Evolutionary conservation across 306 rosid genomes (phyloP).

Genomic region (Calophaca sinica): DNA sequence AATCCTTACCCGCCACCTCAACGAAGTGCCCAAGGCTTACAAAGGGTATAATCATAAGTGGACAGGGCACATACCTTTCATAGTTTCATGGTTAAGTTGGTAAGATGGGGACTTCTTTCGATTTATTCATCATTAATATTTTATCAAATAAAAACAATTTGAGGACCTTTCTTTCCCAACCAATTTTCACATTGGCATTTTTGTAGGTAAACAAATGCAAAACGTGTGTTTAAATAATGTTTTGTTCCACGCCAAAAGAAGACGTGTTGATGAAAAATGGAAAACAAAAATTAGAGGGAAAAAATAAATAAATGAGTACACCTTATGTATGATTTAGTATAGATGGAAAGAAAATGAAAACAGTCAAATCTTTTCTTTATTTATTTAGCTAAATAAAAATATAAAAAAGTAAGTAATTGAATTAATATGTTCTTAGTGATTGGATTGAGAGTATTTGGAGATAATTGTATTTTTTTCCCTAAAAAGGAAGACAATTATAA

Average conservation of each 20-base stretch:
- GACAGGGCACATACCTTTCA: constrained; percentile 4
- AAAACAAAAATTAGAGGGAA: neutral
- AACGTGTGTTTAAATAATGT: no score
- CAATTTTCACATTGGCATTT: neutral
- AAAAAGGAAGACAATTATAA: neutral
- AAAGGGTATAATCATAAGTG: neutral
- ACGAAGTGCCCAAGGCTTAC: neutral
- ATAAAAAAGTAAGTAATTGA: no score
- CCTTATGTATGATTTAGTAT: no score
- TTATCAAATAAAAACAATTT: neutral
- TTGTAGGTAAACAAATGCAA: no score
- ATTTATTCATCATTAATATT: neutral
- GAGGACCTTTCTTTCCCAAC: neutral
- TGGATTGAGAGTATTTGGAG: no score
- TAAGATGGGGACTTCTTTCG: constrained; percentile 36
- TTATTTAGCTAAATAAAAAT: no score
- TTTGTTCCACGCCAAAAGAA: no score
- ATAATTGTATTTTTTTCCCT: no score
- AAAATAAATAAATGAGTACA: no score
- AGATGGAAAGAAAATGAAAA: no score
- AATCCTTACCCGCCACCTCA: constrained; percentile 25
- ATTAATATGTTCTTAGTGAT: no score
- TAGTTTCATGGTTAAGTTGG: constrained; percentile 14
- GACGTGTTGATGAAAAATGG: neutral
- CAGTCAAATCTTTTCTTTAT: no score